Percentiles rank a stretch among this genome's conserved stretches.
Evolutionary conservation across 306 rosid species (phyloP).

Genomic region (Prunus salicina): DNA sequence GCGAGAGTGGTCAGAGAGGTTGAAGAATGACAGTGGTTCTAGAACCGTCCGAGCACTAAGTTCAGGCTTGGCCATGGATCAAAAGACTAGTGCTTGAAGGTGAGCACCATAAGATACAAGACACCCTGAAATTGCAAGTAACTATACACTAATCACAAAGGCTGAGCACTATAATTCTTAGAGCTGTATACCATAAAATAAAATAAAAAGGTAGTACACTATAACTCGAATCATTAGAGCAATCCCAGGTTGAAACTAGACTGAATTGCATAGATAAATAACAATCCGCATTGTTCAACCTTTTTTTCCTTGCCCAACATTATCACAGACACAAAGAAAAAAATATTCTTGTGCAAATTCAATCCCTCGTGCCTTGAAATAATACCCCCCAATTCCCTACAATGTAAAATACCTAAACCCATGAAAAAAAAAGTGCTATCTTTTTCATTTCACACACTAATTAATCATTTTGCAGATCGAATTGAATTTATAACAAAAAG

Average conservation of each 20-base stretch:
- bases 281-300: not conserved
- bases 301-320: not conserved
- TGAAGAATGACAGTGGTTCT: slow-evolving; percentile 66
- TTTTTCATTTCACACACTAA: not conserved
- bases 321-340: not conserved
- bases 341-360: not conserved
- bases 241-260: not conserved
- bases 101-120: not conserved
- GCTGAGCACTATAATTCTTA: not conserved
- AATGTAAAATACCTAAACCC: not conserved
- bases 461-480: slow-evolving; percentile 4
- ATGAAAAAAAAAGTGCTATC: not conserved
- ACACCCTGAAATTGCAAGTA: slow-evolving; percentile 7
- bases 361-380: not conserved
- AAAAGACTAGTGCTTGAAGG: not conserved
- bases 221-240: not conserved
- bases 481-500: not conserved
- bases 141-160: not conserved
- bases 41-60: slow-evolving; percentile 58
- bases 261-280: not conserved
- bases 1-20: slow-evolving; percentile 49
- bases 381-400: not conserved
- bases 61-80: slow-evolving; percentile 53
- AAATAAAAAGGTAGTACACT: not conserved
- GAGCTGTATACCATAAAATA: not conserved